Evolutionary conservation across 768 basidiomycete species (phyloP).

Genomic region (Lyophyllum atratum): DNA sequence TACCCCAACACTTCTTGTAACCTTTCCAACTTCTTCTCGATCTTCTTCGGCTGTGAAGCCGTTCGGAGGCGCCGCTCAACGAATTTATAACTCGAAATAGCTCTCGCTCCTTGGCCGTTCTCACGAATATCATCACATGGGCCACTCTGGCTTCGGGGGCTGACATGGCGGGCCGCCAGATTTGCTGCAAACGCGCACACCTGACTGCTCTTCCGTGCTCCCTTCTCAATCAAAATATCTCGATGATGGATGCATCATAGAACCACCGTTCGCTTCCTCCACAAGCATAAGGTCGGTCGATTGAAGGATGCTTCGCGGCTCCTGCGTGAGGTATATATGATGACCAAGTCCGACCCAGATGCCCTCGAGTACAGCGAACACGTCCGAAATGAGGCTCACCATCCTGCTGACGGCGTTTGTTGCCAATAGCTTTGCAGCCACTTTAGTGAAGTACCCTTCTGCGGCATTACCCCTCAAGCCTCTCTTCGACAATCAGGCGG

Average conservation of each 20-base stretch:
- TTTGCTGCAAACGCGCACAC: not conserved
- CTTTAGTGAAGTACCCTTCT: slow-evolving; percentile 30
- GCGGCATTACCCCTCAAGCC: slow-evolving; percentile 26
- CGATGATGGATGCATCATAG: not conserved
- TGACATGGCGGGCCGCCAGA: not conserved
- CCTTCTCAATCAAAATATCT: not conserved
- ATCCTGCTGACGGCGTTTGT: not conserved
- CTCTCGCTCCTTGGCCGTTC: not conserved
- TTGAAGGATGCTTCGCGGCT: not conserved
- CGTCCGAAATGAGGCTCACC: not conserved
- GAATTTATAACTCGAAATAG: not conserved
- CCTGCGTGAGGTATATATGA: not conserved
- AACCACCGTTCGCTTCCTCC: not conserved
- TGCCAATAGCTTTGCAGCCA: not conserved
- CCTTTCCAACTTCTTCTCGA: not conserved
- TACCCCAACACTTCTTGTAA: not conserved
- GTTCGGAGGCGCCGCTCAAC: not conserved
- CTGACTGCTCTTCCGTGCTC: not conserved
- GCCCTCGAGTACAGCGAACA: not conserved
- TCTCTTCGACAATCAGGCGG: slow-evolving; percentile 45
- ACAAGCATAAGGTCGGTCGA: not conserved
- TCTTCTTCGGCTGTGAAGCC: not conserved
- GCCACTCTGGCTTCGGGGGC: not conserved
- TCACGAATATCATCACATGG: slow-evolving; percentile 1
- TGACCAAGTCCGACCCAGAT: not conserved